Conservation (phyloP, 805 yeast genomes). For the Ogataea glucozyma region DNA sequence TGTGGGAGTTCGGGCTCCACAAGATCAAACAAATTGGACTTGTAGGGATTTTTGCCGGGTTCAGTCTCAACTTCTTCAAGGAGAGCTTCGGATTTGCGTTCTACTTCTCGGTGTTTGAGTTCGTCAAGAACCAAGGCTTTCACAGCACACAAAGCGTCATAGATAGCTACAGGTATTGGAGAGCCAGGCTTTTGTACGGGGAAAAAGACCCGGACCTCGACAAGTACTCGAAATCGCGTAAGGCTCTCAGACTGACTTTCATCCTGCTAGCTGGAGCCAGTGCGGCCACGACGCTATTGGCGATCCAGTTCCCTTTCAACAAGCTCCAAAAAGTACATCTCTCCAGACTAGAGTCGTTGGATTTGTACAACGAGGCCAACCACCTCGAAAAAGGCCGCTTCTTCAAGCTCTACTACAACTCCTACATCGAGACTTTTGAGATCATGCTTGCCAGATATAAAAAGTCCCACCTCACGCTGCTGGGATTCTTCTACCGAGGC, state of each 20-base stretch:
- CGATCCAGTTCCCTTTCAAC: slow-evolving; percentile 79
- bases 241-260: slow-evolving; percentile 63
- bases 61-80: slow-evolving; percentile 71
- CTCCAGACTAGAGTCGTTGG: slow-evolving; percentile 77
- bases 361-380: slow-evolving; percentile 50
- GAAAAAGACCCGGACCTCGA: slow-evolving; percentile 19
- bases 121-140: slow-evolving; percentile 69
- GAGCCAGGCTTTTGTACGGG: slow-evolving; percentile 30
- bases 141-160: slow-evolving; percentile 47
- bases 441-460: slow-evolving; percentile 56
- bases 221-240: slow-evolving; percentile 31
- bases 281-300: slow-evolving; percentile 75
- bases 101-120: slow-evolving; percentile 79
- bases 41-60: slow-evolving; percentile 88
- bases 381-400: slow-evolving; percentile 28
- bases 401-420: slow-evolving; percentile 61
- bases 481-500: slow-evolving; percentile 75
- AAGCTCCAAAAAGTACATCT: slow-evolving; percentile 80
- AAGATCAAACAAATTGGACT: slow-evolving; percentile 75
- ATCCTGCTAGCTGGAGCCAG: slow-evolving; percentile 82
- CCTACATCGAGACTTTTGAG: slow-evolving; percentile 73
- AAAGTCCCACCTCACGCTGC: slow-evolving; percentile 57
- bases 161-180: slow-evolving; percentile 39
- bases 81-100: slow-evolving; percentile 83
- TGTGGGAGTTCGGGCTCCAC: slow-evolving; percentile 74